phyloP scores from a whole-genome alignment of 2,329 filamentous ascomycete species.

The Colletotrichum sp. region DNA sequence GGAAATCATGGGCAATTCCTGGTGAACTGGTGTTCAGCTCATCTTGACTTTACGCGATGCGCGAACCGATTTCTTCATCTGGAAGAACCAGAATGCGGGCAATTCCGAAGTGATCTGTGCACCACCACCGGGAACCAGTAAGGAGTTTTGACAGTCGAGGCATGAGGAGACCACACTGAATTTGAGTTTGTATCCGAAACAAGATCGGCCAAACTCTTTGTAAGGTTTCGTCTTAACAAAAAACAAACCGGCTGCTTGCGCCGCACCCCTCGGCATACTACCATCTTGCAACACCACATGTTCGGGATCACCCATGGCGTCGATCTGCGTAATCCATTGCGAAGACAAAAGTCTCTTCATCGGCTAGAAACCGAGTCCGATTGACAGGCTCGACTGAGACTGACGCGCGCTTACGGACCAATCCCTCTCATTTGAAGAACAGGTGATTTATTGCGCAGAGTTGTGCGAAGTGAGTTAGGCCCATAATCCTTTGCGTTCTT shows the following conservation, averaged over 20 bases:
- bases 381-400: neutral
- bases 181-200: neutral
- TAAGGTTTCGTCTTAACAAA: neutral
- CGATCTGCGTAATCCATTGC: conserved; percentile 6
- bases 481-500: neutral
- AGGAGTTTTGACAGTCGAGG: neutral
- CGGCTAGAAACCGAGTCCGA: neutral
- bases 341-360: neutral
- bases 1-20: neutral
- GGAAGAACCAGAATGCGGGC: neutral
- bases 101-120: neutral
- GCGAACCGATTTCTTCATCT: neutral
- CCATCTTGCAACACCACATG: neutral
- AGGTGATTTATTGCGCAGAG: neutral
- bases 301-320: neutral
- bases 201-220: neutral
- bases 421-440: neutral
- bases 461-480: no score
- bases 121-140: neutral
- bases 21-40: neutral
- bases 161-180: neutral
- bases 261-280: neutral
- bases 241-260: neutral
- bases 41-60: neutral
- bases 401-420: neutral